These are phyloP conservation scores for Arabidopsis suecica DNA, from an alignment of 345 rosid species.

Conservation along the genomic window DNA sequence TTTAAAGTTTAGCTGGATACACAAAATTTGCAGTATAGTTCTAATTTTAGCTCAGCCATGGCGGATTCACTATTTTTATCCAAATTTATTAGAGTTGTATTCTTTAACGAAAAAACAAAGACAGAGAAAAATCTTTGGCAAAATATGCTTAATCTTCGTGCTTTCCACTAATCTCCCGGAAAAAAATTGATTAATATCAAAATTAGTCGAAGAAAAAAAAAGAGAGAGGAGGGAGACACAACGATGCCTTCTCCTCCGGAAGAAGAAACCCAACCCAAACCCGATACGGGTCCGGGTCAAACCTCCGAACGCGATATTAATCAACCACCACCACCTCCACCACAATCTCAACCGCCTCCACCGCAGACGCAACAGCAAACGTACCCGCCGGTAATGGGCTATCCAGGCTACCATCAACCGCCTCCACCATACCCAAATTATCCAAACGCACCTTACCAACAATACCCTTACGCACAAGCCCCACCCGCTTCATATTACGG, in stretches of 20 bases:
- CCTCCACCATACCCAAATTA: conserved; percentile 35
- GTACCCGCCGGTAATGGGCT: conserved; percentile 45
- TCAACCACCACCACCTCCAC: conserved; percentile 37
- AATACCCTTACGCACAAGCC: conserved; percentile 44
- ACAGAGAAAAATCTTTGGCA: conserved; percentile 4
- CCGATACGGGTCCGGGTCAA: conserved; percentile 34
- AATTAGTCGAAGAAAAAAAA: background rate
- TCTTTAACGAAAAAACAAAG: background rate
- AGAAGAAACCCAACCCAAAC: conserved; percentile 39
- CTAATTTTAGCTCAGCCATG: conserved; percentile 43
- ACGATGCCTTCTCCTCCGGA: conserved; percentile 49
- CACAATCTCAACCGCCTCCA: conserved; percentile 27
- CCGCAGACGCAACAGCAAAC: conserved; percentile 15
- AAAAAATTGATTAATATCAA: conserved; percentile 10
- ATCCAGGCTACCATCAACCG: conserved; percentile 36
- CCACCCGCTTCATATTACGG: conserved; percentile 56
- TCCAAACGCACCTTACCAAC: conserved; percentile 38
- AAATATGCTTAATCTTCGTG: conserved; percentile 26
- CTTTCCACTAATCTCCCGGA: conserved; percentile 34
- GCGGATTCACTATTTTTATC: conserved; percentile 43
- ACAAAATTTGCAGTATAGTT: background rate
- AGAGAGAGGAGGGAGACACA: conserved; percentile 15
- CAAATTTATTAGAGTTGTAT: conserved; percentile 22
- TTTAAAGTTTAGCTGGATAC: conserved; percentile 1
- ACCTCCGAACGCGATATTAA: conserved; percentile 38